Percentiles rank a stretch among this genome's conserved stretches.
phyloP scores from a whole-genome alignment of 1,139 yeast species.

The Hanseniaspora uvarum region DNA sequence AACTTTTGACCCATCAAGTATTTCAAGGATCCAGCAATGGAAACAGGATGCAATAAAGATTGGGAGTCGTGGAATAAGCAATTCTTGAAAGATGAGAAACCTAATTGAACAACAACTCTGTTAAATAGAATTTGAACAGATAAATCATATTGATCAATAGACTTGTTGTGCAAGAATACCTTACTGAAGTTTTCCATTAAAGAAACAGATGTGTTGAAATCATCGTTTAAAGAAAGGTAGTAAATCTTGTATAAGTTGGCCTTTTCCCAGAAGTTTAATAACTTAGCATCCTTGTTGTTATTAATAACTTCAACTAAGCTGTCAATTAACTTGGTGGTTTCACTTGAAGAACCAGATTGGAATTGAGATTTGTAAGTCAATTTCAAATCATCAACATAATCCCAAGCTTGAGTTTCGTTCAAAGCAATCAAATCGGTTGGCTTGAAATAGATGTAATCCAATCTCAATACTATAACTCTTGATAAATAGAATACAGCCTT shows the following conservation, averaged over 20 bases:
- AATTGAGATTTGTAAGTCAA: constrained; percentile 20
- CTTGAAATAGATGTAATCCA: constrained; percentile 90
- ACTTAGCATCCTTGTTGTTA: constrained; percentile 49
- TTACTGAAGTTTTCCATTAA: constrained; percentile 49
- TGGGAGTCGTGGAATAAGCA: constrained; percentile 83
- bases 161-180: constrained; percentile 67
- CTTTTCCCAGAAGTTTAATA: constrained; percentile 55
- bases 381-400: constrained; percentile 26
- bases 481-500: constrained; percentile 53
- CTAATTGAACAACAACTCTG: constrained; percentile 90
- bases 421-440: constrained; percentile 63
- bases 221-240: constrained; percentile 80
- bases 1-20: constrained; percentile 88
- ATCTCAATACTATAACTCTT: constrained; percentile 70
- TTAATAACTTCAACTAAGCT: constrained; percentile 53
- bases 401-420: constrained; percentile 67
- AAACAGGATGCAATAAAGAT: constrained; percentile 78
- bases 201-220: constrained; percentile 76
- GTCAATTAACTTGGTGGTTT: constrained; percentile 47
- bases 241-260: constrained; percentile 81
- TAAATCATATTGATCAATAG: constrained; percentile 72
- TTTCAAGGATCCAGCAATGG: constrained; percentile 75
- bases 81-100: constrained; percentile 86
- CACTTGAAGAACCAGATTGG: constrained; percentile 24
- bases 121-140: constrained; percentile 83